Percentiles rank a stretch among this genome's conserved stretches.
phyloP scores from a whole-genome alignment of 1,284 basidiomycete genomes.

The Trametes polyzona region DNA sequence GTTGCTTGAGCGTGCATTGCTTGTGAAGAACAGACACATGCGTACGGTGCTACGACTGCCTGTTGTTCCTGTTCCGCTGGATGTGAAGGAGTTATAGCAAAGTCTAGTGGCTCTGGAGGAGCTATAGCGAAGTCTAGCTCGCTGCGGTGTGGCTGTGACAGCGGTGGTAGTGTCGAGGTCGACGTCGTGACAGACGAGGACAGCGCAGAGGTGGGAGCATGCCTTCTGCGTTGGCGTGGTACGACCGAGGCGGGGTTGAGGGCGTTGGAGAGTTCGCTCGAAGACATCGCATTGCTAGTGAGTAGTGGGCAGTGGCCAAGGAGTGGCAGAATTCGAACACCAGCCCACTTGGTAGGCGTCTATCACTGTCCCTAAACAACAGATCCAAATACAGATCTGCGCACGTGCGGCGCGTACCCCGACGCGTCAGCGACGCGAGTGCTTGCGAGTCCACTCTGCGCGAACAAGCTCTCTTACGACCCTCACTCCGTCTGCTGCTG shows the following conservation, averaged over 20 bases:
- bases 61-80: not conserved
- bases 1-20: not conserved
- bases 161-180: not conserved
- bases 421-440: slow-evolving; percentile 42
- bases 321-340: not conserved
- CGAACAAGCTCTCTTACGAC: slow-evolving; percentile 8
- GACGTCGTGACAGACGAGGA: not conserved
- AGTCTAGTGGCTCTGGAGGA: slow-evolving; percentile 57
- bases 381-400: slow-evolving; percentile 17
- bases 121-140: slow-evolving; percentile 63
- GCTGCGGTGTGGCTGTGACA: slow-evolving; percentile 48
- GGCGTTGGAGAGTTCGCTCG: slow-evolving; percentile 76
- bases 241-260: slow-evolving; percentile 64
- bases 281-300: slow-evolving; percentile 41
- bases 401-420: slow-evolving; percentile 27
- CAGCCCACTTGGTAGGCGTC: slow-evolving; percentile 1
- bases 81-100: slow-evolving; percentile 50
- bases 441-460: slow-evolving; percentile 12
- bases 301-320: not conserved
- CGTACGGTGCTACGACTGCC: slow-evolving; percentile 22
- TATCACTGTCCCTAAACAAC: slow-evolving; percentile 32
- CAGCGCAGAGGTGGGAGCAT: slow-evolving; percentile 29
- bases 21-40: not conserved
- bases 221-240: slow-evolving; percentile 36
- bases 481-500: slow-evolving; percentile 1